These are phyloP conservation scores for Microbotryomycetes sp. DNA, from an alignment of 1,284 basidiomycete species.

Conservation along the genomic window DNA sequence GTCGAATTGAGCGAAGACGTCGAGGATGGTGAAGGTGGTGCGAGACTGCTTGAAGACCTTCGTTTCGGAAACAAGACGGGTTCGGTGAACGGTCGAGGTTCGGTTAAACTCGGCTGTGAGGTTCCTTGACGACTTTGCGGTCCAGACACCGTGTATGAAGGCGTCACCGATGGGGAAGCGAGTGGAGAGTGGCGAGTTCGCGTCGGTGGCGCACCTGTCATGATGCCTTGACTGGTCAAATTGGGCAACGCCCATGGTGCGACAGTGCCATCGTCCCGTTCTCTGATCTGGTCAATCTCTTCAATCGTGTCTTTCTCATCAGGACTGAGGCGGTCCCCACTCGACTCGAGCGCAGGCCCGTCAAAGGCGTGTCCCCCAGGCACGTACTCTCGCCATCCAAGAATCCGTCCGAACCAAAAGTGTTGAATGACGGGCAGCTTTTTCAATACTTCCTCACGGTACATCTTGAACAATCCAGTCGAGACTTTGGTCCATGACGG, in stretches of 20 bases:
- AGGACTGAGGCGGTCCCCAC: not conserved
- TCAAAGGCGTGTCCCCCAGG: not conserved
- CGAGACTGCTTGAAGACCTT: not conserved
- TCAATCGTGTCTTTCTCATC: not conserved
- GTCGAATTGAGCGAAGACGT: too few species aligned
- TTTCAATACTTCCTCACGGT: constrained; percentile 85
- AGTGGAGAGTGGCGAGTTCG: not conserved
- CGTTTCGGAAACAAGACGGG: not conserved
- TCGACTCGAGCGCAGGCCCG: not conserved
- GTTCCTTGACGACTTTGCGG: not conserved
- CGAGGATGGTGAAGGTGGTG: not conserved
- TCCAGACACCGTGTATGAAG: not conserved
- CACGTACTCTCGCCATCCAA: constrained; percentile 14
- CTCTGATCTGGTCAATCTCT: not conserved
- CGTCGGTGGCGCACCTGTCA: not conserved
- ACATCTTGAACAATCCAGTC: constrained; percentile 90
- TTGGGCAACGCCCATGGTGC: not conserved
- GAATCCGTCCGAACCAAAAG: constrained; percentile 60
- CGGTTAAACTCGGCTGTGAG: not conserved
- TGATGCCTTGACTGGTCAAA: not conserved
- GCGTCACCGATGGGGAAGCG: not conserved
- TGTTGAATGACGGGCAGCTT: constrained; percentile 98
- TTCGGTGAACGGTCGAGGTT: not conserved
- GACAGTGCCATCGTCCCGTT: not conserved
- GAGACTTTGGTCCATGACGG: constrained; percentile 84